These are phyloP conservation scores for Verticillium tricorpus DNA, from an alignment of 2,329 filamentous ascomycete species.

Conservation along the genomic window DNA sequence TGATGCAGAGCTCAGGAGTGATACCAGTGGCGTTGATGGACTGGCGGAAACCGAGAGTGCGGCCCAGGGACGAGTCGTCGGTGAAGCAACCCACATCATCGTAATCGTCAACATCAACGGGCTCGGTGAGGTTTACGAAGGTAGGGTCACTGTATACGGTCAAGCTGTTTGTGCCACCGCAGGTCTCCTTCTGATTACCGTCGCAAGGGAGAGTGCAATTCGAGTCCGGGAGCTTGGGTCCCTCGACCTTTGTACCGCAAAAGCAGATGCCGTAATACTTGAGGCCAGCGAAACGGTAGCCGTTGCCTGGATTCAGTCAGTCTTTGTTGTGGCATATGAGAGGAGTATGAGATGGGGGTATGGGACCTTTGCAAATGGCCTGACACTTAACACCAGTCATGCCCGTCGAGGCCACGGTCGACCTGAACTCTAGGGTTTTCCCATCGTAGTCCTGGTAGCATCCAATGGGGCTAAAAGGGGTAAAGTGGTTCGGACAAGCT, in stretches of 20 bases:
- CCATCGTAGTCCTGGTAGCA: slow-evolving; percentile 37
- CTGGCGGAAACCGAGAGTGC: slow-evolving; percentile 40
- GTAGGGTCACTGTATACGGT: slow-evolving; percentile 46
- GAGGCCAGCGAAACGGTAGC: slow-evolving; percentile 46
- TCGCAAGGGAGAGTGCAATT: slow-evolving; percentile 55
- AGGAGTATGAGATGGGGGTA: not conserved
- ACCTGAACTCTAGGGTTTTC: slow-evolving; percentile 35
- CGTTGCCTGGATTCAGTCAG: slow-evolving; percentile 31
- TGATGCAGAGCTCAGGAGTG: slow-evolving; percentile 38
- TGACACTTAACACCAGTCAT: slow-evolving; percentile 46
- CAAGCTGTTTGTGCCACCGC: slow-evolving; percentile 42
- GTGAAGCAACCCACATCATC: slow-evolving; percentile 58
- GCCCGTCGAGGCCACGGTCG: slow-evolving; percentile 26
- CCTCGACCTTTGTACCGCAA: slow-evolving; percentile 45
- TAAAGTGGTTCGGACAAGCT: slow-evolving; percentile 37
- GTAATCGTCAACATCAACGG: slow-evolving; percentile 47
- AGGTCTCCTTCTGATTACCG: slow-evolving; percentile 36
- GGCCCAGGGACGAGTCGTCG: slow-evolving; percentile 35
- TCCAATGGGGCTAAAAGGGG: slow-evolving; percentile 42
- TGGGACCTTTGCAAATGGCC: slow-evolving; percentile 41
- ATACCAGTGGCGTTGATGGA: slow-evolving; percentile 29
- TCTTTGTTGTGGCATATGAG: not conserved
- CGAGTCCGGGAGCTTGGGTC: slow-evolving; percentile 43
- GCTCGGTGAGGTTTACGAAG: slow-evolving; percentile 28
- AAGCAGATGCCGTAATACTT: slow-evolving; percentile 50